Conservation (phyloP, 805 yeast genomes). For the Blastobotrys terrestris region DNA sequence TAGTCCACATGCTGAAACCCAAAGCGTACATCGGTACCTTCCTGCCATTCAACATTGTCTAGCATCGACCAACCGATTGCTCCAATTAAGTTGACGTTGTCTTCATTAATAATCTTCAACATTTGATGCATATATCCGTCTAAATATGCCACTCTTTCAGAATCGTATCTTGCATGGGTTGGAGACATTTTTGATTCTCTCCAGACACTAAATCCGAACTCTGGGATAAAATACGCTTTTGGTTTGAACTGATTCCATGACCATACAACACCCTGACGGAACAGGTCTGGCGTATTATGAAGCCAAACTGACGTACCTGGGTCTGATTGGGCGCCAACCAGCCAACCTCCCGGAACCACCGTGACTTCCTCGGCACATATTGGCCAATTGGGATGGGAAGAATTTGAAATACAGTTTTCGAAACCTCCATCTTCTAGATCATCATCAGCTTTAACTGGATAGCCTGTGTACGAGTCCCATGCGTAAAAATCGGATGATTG, state of each 20-base stretch:
- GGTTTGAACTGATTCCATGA: conserved; percentile 24
- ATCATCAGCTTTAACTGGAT: conserved; percentile 17
- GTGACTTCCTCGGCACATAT: conserved; percentile 20
- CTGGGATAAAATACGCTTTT: conserved; percentile 24
- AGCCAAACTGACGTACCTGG: conserved; percentile 22
- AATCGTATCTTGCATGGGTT: conserved; percentile 26
- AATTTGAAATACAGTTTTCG: conserved; percentile 25
- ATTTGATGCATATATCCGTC: conserved; percentile 26
- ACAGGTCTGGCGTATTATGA: conserved; percentile 18
- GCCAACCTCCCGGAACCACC: conserved; percentile 15
- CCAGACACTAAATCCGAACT: conserved; percentile 31
- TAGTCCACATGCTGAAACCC: conserved; percentile 16
- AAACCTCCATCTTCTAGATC: conserved; percentile 11
- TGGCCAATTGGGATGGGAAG: conserved; percentile 25
- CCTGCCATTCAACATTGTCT: conserved; percentile 33
- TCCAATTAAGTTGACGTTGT: conserved; percentile 27
- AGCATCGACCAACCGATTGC: conserved; percentile 31
- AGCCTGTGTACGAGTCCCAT: conserved; percentile 28
- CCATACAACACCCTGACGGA: conserved; percentile 12
- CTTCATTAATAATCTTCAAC: conserved; percentile 21
- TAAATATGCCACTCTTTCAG: conserved; percentile 27
- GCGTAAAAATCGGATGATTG: conserved; percentile 30
- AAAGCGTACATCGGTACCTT: conserved; percentile 13
- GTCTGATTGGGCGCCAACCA: conserved; percentile 14
- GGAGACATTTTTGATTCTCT: conserved; percentile 25